Conservation (phyloP, 2,329 filamentous ascomycete genomes). For the Apiospora malaysiana region DNA sequence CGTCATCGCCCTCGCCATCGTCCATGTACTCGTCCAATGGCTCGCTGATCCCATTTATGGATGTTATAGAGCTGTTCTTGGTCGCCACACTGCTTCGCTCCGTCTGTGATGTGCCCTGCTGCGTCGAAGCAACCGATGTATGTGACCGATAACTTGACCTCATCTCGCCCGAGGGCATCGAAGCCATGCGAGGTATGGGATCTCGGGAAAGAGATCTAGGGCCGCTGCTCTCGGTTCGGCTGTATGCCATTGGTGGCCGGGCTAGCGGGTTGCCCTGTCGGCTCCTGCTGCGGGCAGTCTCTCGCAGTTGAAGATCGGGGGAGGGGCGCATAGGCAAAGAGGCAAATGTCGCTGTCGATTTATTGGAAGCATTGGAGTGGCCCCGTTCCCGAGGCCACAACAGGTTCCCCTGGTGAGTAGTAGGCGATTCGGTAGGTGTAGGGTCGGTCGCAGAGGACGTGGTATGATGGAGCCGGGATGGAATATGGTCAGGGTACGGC, state of each 20-base stretch:
- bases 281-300: conserved; percentile 32
- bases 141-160: conserved; percentile 64
- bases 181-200: conserved; percentile 47
- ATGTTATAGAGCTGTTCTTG: conserved; percentile 77
- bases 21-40: conserved; percentile 48
- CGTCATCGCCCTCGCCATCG: conserved; percentile 57
- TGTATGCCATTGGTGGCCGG: conserved; percentile 40
- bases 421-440: conserved; percentile 30
- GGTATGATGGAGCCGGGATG: conserved; percentile 37
- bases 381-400: conserved; percentile 53
- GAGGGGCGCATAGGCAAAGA: conserved; percentile 49
- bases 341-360: conserved; percentile 52
- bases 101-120: conserved; percentile 69
- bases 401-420: conserved; percentile 30
- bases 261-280: conserved; percentile 34
- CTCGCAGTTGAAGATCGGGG: conserved; percentile 44
- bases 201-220: conserved; percentile 43
- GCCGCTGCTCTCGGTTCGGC: conserved; percentile 44
- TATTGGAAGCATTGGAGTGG: conserved; percentile 54
- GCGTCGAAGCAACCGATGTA: conserved; percentile 55
- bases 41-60: conserved; percentile 55
- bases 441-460: conserved; percentile 32
- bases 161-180: conserved; percentile 57
- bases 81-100: conserved; percentile 84
- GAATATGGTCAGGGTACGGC: conserved; percentile 42